These are phyloP conservation scores for Penicillium sp. DNA, from an alignment of 2,329 filamentous ascomycete species.

Conservation along the genomic window DNA sequence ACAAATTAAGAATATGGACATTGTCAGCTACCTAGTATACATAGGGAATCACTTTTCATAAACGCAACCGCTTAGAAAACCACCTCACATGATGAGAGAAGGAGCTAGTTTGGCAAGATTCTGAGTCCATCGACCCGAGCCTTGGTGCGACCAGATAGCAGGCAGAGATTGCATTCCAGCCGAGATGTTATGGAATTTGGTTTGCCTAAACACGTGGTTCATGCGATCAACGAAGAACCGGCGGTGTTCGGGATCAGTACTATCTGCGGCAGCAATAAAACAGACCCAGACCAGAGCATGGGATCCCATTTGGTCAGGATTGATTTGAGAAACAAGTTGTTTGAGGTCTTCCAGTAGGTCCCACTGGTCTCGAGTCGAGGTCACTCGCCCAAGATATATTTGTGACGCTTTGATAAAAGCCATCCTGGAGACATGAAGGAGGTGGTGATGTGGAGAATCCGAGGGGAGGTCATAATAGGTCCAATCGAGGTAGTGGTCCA, in stretches of 20 bases:
- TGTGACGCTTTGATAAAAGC: conserved; percentile 25
- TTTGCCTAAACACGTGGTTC: conserved; percentile 32
- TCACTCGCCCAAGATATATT: conserved; percentile 25
- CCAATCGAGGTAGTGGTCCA: conserved; percentile 18
- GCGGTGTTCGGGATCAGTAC: conserved; percentile 36
- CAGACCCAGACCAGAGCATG: conserved; percentile 47
- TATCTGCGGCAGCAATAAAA: conserved; percentile 46
- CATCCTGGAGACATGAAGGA: conserved; percentile 12
- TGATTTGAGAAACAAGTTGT: conserved; percentile 30
- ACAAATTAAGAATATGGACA: no score
- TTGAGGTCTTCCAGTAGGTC: conserved; percentile 34
- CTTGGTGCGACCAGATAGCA: conserved; percentile 34
- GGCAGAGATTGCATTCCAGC: conserved; percentile 37
- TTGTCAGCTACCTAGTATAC: background rate
- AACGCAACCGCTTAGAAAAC: background rate
- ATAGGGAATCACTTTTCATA: background rate
- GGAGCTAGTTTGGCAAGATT: conserved; percentile 16
- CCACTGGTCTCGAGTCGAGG: conserved; percentile 16
- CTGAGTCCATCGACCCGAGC: conserved; percentile 18
- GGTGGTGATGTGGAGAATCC: conserved; percentile 9
- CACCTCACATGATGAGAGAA: conserved; percentile 18
- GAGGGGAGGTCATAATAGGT: conserved; percentile 16
- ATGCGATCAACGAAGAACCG: conserved; percentile 39
- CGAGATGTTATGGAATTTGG: conserved; percentile 43
- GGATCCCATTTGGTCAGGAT: conserved; percentile 31